phyloP scores from a whole-genome alignment of 139 green algal species.

The Closterium sp. region DNA sequence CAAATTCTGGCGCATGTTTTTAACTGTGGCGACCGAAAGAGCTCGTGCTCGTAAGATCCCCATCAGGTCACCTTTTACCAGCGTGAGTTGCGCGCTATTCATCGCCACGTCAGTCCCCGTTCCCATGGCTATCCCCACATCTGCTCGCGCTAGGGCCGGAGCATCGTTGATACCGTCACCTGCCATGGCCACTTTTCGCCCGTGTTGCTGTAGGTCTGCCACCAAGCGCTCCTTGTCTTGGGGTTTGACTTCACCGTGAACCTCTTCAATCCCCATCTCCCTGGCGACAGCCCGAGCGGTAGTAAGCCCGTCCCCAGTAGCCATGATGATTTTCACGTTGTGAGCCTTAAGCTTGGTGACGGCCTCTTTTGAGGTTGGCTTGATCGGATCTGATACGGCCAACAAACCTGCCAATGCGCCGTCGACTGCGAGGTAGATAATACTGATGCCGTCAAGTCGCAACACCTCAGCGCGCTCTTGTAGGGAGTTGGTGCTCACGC shows the following conservation, averaged over 20 bases:
- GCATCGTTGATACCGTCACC: slow-evolving; percentile 94
- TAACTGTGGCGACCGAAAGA: slow-evolving; percentile 68
- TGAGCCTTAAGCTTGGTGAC: slow-evolving; percentile 12
- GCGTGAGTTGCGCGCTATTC: slow-evolving; percentile 80
- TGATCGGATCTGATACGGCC: slow-evolving; percentile 53
- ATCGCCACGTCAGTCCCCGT: slow-evolving; percentile 70
- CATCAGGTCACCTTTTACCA: slow-evolving; percentile 88
- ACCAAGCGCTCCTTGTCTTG: slow-evolving; percentile 55
- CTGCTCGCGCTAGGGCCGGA: slow-evolving; percentile 76
- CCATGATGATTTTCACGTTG: slow-evolving; percentile 66
- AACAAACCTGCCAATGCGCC: slow-evolving; percentile 67
- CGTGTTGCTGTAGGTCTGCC: slow-evolving; percentile 60
- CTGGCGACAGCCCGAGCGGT: slow-evolving; percentile 44
- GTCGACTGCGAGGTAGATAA: slow-evolving; percentile 63
- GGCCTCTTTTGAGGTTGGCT: slow-evolving; percentile 50
- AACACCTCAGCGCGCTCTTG: not conserved
- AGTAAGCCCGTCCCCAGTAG: slow-evolving; percentile 71
- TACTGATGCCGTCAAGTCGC: slow-evolving; percentile 46
- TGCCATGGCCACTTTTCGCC: slow-evolving; percentile 81
- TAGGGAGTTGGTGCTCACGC: not conserved
- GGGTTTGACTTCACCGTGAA: slow-evolving; percentile 79
- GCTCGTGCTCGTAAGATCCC: slow-evolving; percentile 69
- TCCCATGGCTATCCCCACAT: slow-evolving; percentile 65
- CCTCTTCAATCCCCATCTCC: not conserved
- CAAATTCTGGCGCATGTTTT: slow-evolving; percentile 90